Conservation (phyloP, 208 protist genomes). For the Porcisia hertigi region DNA sequence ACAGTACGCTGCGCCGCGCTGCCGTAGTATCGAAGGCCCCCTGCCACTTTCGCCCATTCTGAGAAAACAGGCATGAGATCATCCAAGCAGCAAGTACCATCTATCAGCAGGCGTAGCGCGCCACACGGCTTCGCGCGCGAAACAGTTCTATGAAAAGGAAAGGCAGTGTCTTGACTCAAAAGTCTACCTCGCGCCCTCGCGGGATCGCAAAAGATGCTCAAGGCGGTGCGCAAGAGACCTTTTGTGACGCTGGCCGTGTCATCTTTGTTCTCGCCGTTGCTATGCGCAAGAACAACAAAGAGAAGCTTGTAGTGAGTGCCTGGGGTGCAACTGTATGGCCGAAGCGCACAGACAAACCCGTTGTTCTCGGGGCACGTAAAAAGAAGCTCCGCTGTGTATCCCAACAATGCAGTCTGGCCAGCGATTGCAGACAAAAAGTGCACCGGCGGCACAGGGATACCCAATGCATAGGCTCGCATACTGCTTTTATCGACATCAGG, state of each 20-base stretch:
- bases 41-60: slow-evolving; percentile 14
- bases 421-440: slow-evolving; percentile 13
- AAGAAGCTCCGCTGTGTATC: slow-evolving; percentile 16
- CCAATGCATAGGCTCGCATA: neutral
- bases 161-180: neutral
- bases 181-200: neutral
- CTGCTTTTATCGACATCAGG: neutral
- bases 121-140: neutral
- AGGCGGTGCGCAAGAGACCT: neutral
- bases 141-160: neutral
- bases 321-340: neutral
- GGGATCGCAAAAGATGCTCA: slow-evolving; percentile 2
- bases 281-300: slow-evolving; percentile 7
- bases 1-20: slow-evolving; percentile 16
- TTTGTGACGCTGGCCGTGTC: neutral
- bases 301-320: slow-evolving; percentile 21
- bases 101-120: slow-evolving; percentile 22
- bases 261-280: neutral
- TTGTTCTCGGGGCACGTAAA: slow-evolving; percentile 6
- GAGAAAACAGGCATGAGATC: slow-evolving; percentile 10
- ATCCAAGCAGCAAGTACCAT: slow-evolving; percentile 21
- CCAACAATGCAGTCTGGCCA: slow-evolving; percentile 3
- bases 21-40: slow-evolving; percentile 29
- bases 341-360: slow-evolving; percentile 22
- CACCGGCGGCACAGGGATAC: slow-evolving; percentile 10